A percentile compares a stretch with the other conserved stretches of the same genome.
phyloP scores from a whole-genome alignment of 805 yeast species.

The Pichia kluyveri region DNA sequence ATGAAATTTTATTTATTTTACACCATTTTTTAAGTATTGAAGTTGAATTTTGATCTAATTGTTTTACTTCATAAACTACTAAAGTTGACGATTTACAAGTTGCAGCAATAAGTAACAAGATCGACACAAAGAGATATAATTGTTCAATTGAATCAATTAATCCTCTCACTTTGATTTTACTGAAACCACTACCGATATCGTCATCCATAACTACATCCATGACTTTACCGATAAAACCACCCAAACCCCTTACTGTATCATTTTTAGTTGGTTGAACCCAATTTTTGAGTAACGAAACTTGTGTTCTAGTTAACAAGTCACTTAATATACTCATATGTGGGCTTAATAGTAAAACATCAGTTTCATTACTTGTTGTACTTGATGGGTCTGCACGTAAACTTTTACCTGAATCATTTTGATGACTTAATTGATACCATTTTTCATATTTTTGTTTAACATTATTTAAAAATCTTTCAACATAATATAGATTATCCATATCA shows the following conservation, averaged over 20 bases:
- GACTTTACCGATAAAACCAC: too few relatives aligned
- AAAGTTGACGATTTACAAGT: constrained; percentile 12
- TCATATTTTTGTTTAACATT: too few relatives aligned
- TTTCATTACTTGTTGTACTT: neutral
- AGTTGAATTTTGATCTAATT: constrained; percentile 15
- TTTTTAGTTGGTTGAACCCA: neutral
- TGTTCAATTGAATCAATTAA: constrained; percentile 11
- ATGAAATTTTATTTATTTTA: neutral
- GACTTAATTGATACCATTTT: neutral
- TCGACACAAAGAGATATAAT: constrained; percentile 17
- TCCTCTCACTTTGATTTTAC: too few relatives aligned
- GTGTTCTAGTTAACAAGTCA: constrained; percentile 1
- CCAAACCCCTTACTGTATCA: too few relatives aligned
- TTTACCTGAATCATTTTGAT: neutral
- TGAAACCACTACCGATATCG: too few relatives aligned
- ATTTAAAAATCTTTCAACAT: too few relatives aligned
- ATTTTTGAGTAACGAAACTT: constrained; percentile 6
- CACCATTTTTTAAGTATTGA: constrained; percentile 14
- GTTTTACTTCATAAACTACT: constrained; percentile 23
- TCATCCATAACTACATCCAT: too few relatives aligned
- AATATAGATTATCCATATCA: neutral
- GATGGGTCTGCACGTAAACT: too few relatives aligned
- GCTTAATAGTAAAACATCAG: neutral
- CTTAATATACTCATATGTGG: neutral
- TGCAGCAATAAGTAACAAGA: constrained; percentile 17